phyloP scores from a whole-genome alignment of 2,329 filamentous ascomycete genomes.

The Botrytis hyacinthi region DNA sequence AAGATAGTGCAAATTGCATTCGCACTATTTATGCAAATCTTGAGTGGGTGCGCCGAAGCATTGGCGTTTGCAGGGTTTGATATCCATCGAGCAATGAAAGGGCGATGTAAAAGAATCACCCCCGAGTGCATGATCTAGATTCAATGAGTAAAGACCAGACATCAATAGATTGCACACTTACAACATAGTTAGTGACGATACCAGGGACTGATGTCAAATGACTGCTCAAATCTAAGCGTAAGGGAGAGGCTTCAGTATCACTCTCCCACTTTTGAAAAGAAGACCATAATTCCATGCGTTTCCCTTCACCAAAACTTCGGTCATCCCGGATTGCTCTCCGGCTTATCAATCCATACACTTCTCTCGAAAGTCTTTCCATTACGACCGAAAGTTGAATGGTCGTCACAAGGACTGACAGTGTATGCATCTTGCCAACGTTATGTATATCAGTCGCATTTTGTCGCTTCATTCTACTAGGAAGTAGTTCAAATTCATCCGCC shows the following conservation, averaged over 20 bases:
- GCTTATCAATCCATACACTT: conserved; percentile 35
- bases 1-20: conserved; percentile 35
- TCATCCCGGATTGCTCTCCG: conserved; percentile 34
- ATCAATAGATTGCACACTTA: conserved; percentile 22
- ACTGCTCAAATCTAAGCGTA: conserved; percentile 34
- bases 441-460: conserved; percentile 18
- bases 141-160: neutral
- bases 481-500: conserved; percentile 38
- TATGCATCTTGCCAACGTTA: conserved; percentile 32
- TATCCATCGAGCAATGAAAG: conserved; percentile 34
- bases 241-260: conserved; percentile 31
- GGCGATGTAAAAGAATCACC: conserved; percentile 36
- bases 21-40: conserved; percentile 34
- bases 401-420: conserved; percentile 35
- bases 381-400: conserved; percentile 31
- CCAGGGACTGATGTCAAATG: conserved; percentile 33
- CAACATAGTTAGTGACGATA: conserved; percentile 36
- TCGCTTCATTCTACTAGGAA: conserved; percentile 26
- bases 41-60: conserved; percentile 26
- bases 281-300: conserved; percentile 31
- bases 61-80: conserved; percentile 23
- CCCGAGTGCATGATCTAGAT: conserved; percentile 32
- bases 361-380: conserved; percentile 32
- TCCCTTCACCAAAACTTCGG: conserved; percentile 29
- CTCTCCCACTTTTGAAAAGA: conserved; percentile 33